Base-by-base conservation (phyloP, 352 stramenopile species). In the Globisporangium viniferum region DNA sequence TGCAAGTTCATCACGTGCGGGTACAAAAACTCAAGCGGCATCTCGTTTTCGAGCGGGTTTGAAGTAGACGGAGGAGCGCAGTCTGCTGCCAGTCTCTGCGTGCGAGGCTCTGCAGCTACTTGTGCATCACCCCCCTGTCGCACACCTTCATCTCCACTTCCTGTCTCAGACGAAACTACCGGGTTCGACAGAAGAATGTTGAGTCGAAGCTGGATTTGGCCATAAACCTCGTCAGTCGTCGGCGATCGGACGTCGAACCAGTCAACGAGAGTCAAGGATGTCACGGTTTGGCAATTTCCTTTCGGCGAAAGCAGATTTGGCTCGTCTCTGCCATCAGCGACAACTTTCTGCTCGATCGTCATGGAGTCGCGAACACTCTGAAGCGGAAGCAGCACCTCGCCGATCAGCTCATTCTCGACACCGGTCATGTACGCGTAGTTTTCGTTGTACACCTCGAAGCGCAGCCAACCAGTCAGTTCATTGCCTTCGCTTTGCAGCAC, bases 351-450 rank as follows among this genome's bases (percentile, higher is more conserved):
- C 65, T 93, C 82, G 15, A 84, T 71, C 9, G 76, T 74, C 86
- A 92, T 90, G 1, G 78, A 59, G 29, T 90, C 79, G 7, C 84
- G 81, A 12, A 89, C 62, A 66, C 83, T 92, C 67, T 92, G 78
- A 31, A 94, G 64, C 22, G 86, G 84, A 48, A 94, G 73, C 51
- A 91, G 67, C 15, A 92, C 81, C 72, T 94, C 86, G 6, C 86
- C 86, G 20, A 94, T 78, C 15, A 92, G 69, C 29, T 92, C 80
- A 22, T 86, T 88, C 61, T 94, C 86, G 3, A 94, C 59, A 5
- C 86, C 86, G 54, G 76, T 83, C 79, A 94, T 90, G 61, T 92
- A 92, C 10, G 78, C 71, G n/a, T 94, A 92, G 46, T 73, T 81
- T 55, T 94, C 86, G 64, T 91, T 84, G 59, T 77, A 91, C 14